Evolutionary conservation across 345 rosid genomes (phyloP).

Genomic region (Eutrema japonicum): DNA sequence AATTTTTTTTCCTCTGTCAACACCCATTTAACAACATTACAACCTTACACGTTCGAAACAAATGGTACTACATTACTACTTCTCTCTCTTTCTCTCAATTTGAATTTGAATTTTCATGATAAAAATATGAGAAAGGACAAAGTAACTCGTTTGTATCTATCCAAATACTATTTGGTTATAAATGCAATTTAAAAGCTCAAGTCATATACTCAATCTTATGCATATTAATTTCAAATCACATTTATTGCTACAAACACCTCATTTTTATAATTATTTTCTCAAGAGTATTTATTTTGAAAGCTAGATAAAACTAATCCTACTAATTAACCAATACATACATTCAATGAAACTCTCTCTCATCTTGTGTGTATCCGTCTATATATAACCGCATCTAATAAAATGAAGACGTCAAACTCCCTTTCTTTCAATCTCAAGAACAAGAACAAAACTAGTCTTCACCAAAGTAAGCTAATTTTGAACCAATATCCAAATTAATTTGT

Average conservation of each 20-base stretch:
- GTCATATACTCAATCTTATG: constrained; percentile 41
- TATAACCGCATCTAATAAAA: constrained; percentile 27
- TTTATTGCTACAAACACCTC: constrained; percentile 34
- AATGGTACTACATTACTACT: background rate
- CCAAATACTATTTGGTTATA: constrained; percentile 42
- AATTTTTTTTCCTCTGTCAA: background rate
- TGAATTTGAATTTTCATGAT: constrained; percentile 13
- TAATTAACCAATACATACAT: constrained; percentile 20
- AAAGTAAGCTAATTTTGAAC: constrained; percentile 36
- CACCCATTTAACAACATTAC: constrained; percentile 18
- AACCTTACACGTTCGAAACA: constrained; percentile 10
- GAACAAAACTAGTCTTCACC: constrained; percentile 34
- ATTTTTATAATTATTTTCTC: background rate
- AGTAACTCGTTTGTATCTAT: constrained; percentile 33
- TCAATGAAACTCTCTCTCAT: constrained; percentile 20
- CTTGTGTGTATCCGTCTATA: constrained; percentile 21
- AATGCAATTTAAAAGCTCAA: constrained; percentile 42
- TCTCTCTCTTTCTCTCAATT: constrained; percentile 16
- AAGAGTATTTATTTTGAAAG: constrained; percentile 35
- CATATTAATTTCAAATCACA: constrained; percentile 31
- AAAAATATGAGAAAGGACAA: background rate
- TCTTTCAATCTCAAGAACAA: constrained; percentile 30
- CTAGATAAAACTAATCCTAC: constrained; percentile 37
- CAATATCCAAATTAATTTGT: constrained; percentile 14
- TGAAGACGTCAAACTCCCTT: constrained; percentile 34